These are phyloP conservation scores for Boletus sp. DNA, from an alignment of 768 basidiomycete genomes.

Conservation along the genomic window DNA sequence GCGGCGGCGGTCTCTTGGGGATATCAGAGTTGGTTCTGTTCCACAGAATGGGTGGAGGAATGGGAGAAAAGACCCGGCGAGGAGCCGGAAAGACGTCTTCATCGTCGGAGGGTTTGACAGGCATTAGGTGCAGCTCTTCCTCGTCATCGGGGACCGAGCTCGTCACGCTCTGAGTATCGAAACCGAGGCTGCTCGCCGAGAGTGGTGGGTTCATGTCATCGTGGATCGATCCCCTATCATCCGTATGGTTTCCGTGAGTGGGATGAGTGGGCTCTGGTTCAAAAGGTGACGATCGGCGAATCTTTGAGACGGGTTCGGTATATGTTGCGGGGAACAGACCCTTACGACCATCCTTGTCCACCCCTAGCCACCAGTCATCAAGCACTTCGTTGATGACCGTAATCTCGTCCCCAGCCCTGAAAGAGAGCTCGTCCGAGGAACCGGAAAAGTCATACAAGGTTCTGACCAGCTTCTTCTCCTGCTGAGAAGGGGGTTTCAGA, in stretches of 20 bases:
- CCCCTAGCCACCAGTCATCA: constrained; percentile 92
- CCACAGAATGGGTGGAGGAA: constrained; percentile 18
- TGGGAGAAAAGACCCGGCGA: constrained; percentile 9
- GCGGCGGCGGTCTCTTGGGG: constrained; percentile 49
- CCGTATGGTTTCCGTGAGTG: constrained; percentile 19
- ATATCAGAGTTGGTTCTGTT: constrained; percentile 26
- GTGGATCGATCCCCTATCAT: constrained; percentile 21
- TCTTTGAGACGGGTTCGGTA: constrained; percentile 45
- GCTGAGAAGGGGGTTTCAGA: constrained; percentile 49
- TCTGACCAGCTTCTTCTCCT: constrained; percentile 55
- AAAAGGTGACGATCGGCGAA: constrained; percentile 29
- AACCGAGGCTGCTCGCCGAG: constrained; percentile 21
- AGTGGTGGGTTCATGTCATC: constrained; percentile 23
- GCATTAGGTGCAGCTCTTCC: constrained; percentile 39
- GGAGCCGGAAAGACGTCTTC: constrained; percentile 23
- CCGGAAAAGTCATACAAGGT: constrained; percentile 77
- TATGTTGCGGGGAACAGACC: constrained; percentile 84
- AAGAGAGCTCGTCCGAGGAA: constrained; percentile 74
- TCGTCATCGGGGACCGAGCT: constrained; percentile 45
- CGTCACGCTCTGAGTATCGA: constrained; percentile 41
- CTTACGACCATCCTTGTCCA: constrained; percentile 55
- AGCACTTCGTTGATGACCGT: constrained; percentile 75
- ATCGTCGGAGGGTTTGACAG: constrained; percentile 26
- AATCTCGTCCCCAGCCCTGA: constrained; percentile 75
- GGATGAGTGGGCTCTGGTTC: constrained; percentile 28